Base-by-base conservation (phyloP, 768 basidiomycete species). In the Polyporus arcularius region DNA sequence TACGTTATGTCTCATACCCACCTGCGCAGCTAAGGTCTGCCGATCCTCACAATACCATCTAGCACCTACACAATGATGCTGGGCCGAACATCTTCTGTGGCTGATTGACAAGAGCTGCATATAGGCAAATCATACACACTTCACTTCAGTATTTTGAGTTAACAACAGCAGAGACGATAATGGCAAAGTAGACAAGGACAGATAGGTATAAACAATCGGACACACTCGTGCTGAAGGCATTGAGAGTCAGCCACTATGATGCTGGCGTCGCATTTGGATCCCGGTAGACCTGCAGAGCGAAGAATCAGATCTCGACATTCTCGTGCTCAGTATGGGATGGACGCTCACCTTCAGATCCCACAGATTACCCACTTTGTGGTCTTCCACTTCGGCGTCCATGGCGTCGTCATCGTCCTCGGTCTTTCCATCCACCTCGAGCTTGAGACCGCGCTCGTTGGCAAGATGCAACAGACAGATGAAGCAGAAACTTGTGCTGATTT, bases 401-500 rank as follows among this genome's bases (percentile, higher is more conserved):
- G 75, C 70, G 60, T 73, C 69, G 52, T 71, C 67, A 48, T 76
- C 67, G 67, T 77, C 62, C 65, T 78, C 56, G 46, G 79, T 64
- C 61, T 77, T 70, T 60, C 75, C 66, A 68, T 78, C 68, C 48
- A 85, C 73, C 72, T 84, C 90, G 39, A 99, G 82, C 70, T 89
- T 90, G 51, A 98, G 80, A 2, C 96, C 97, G 68, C 94, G 91
- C 75, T 98, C 97, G 71, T 99, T 98, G 16, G 96, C 96, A 46
- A 98, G 76, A 77, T 98, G 97, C 16, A 99, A 78, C 28, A 98
- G 78, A 70, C 97, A 98, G 72, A 98, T 99, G 79, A 98, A 99
- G 73, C 96, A 98, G 86, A 96, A 98, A 65, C 94, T 96, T 15
- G 97, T 98, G 72, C 95, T 97, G 71, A 98, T 97, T 65, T 99